Evolutionary conservation across 2,329 filamentous ascomycete species (phyloP), one percentile per base, ranked within the genome.

Genomic region (Xylaria sp.): DNA sequence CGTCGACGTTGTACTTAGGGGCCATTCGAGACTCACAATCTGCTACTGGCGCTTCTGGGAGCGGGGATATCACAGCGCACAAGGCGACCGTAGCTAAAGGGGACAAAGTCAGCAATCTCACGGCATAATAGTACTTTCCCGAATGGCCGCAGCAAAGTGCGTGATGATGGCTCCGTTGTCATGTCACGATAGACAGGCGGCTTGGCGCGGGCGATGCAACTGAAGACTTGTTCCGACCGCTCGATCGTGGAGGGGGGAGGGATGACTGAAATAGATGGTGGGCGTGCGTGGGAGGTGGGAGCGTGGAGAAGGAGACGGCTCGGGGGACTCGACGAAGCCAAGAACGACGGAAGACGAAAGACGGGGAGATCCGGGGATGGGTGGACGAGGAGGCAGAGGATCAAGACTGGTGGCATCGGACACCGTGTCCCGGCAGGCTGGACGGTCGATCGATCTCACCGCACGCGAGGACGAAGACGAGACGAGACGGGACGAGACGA

Each of bases 1-100:
- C 23, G 23, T 30, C 23, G 23, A 30, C 23, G 23, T 47, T 51
- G 8, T 11, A 10, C 13, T 10, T n/a, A 30, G n/a, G n/a, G 44
- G 30, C n/a, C 4, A 18, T 16, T 46, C 2, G 50, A 19, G 53
- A 89, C 93, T 86, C 81, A 97, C 94, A 99, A 88, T 78, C 94
- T 88, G 80, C 91, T 96, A 52, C 89, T 91, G 2, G 93, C 92
- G 66, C 92, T 96, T 66, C 94, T 89, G 56, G 94, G 94, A 63
- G 94, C 94, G 67, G 94, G 94, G 72, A 99, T 99, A 74, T 99
- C 94, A 78, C 94, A 99, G 70, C 94, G 93, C 70, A 99, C 94
- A 68, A 99, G 89, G 68, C 94, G 92, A 67, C 94, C 94, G 80
- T 97, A 99, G 76, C 93, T 97, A 66, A 30, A 57, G 23, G 58